A percentile compares a stretch with the other conserved stretches of the same genome.
These are phyloP conservation scores for Alectoria sarmentosa DNA, from an alignment of 495 filamentous ascomycete genomes.

Conservation along the genomic window DNA sequence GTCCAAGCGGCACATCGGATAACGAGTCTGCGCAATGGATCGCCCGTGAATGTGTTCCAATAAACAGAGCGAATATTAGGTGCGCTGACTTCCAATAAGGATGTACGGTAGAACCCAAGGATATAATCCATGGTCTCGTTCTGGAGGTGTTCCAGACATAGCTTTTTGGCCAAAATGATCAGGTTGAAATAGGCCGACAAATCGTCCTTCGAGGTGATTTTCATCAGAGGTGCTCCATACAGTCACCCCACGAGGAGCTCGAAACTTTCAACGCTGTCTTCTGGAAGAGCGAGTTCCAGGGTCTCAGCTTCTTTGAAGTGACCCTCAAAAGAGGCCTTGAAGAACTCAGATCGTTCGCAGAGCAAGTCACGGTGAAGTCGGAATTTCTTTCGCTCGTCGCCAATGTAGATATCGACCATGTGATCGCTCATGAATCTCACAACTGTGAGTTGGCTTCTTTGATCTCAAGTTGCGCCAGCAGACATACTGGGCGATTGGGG, in stretches of 20 bases:
- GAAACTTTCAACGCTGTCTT: not conserved
- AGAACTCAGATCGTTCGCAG: not conserved
- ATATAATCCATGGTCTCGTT: not conserved
- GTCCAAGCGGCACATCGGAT: not conserved
- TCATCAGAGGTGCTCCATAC: not conserved
- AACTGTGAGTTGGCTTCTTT: too few relatives aligned
- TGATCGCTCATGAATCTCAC: not conserved
- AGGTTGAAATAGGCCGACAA: not conserved
- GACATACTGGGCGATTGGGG: too few relatives aligned
- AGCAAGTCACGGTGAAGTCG: constrained; percentile 9
- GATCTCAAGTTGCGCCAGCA: too few relatives aligned
- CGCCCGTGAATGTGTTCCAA: not conserved
- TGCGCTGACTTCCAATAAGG: too few relatives aligned
- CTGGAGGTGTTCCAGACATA: not conserved
- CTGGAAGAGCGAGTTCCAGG: not conserved
- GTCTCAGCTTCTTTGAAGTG: constrained; percentile 1
- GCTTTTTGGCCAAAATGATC: not conserved
- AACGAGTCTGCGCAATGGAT: not conserved
- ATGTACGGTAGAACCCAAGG: not conserved
- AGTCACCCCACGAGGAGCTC: not conserved
- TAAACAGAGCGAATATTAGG: not conserved
- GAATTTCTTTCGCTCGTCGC: not conserved
- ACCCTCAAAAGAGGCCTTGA: not conserved
- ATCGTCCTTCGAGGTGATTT: not conserved
- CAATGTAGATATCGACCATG: not conserved